These are phyloP conservation scores for Russula compacta DNA, from an alignment of 768 basidiomycete genomes.

Conservation along the genomic window DNA sequence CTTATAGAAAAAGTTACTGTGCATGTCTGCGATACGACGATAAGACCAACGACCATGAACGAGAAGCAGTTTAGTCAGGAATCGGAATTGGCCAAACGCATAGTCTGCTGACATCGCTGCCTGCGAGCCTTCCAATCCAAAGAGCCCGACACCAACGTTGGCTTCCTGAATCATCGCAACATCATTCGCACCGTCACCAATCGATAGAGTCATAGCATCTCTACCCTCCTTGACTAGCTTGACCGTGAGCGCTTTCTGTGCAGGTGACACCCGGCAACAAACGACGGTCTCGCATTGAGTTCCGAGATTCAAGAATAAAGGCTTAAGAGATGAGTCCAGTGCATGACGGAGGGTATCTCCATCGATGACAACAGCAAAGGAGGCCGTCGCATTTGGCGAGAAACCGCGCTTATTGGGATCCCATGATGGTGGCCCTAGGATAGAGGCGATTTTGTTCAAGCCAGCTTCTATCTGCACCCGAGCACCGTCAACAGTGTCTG, in stretches of 20 bases:
- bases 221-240: conserved; percentile 93
- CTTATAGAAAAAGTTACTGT: conserved; percentile 98
- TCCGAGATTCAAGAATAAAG: conserved; percentile 81
- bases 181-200: conserved; percentile 96
- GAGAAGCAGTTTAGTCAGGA: conserved; percentile 80
- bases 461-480: conserved; percentile 86
- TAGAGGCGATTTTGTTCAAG: conserved; percentile 87
- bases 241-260: conserved; percentile 96
- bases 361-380: conserved; percentile 94
- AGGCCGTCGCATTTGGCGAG: conserved; percentile 50
- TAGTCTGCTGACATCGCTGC: conserved; percentile 99
- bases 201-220: conserved; percentile 92
- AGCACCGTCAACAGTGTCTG: conserved; percentile 64
- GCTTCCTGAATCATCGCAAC: conserved; percentile 99
- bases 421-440: conserved; percentile 65
- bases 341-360: conserved; percentile 87
- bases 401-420: conserved; percentile 58
- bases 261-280: conserved; percentile 95
- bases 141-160: conserved; percentile 91
- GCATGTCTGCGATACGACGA: conserved; percentile 93
- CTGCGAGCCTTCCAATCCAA: conserved; percentile 93
- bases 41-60: conserved; percentile 98
- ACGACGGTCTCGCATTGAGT: conserved; percentile 98
- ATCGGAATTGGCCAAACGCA: conserved; percentile 95
- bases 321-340: conserved; percentile 65